These are phyloP conservation scores for Hevea brasiliensis DNA, from an alignment of 345 rosid species.

Conservation along the genomic window DNA sequence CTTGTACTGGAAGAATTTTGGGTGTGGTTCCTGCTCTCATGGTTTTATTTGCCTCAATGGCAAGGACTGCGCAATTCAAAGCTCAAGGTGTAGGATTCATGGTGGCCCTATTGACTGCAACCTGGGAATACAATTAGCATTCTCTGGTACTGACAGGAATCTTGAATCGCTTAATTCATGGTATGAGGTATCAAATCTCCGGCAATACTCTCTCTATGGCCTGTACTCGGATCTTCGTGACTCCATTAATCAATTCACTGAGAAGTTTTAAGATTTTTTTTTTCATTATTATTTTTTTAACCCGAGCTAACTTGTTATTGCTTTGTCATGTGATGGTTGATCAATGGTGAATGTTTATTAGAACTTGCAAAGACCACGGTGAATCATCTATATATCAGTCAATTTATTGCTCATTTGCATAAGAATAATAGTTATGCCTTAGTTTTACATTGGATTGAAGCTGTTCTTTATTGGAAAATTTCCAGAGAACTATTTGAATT, in stretches of 20 bases:
- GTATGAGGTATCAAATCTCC: conserved; percentile 78
- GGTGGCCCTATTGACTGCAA: conserved; percentile 57
- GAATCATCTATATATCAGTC: neutral
- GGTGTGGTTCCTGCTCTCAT: conserved; percentile 60
- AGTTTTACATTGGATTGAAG: neutral
- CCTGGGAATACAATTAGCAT: conserved; percentile 64
- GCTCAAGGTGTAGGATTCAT: conserved; percentile 45
- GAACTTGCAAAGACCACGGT: neutral
- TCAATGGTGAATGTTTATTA: neutral
- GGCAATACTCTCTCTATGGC: conserved; percentile 59
- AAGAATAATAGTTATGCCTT: neutral
- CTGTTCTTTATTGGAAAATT: neutral
- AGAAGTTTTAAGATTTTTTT: conserved; percentile 10
- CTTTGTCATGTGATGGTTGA: neutral
- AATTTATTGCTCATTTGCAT: neutral
- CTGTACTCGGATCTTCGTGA: conserved; percentile 46
- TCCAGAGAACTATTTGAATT: no score
- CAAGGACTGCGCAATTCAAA: conserved; percentile 67
- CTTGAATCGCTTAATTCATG: conserved; percentile 69
- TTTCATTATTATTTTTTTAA: no score
- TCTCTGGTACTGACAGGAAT: conserved; percentile 85
- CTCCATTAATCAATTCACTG: conserved; percentile 19
- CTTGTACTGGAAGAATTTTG: conserved; percentile 74
- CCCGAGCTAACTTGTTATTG: neutral
- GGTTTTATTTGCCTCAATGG: conserved; percentile 51